Evolutionary conservation across 192 early-diverging fungal genomes (phyloP), one percentile per base, ranked within the genome.

Genomic region (Coemansia sp.): DNA sequence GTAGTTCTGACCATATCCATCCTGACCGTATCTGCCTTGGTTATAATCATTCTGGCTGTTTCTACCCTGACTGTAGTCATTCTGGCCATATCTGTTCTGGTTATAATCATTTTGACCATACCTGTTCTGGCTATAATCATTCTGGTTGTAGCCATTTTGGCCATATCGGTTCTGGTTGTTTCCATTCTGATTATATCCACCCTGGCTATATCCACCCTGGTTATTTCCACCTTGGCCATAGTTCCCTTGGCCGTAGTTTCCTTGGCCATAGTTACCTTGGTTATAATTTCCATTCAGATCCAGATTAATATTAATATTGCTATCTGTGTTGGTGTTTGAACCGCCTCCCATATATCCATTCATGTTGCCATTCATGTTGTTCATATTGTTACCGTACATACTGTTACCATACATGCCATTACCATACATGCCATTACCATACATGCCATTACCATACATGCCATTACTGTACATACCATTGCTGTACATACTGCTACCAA

Each of bases 231-330:
- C 47, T 15, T 21, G 21, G 1, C 1, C 21, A 21, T 21, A 21
- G 21, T 21, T 21, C 21, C 21, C 21, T 21, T 48, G 32, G 2
- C n/a, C n/a, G 6, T 48, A 48, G 11, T 11, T 15, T 1, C n/a
- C 47, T 15, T 48, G 11, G 47, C n/a, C n/a, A 2, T 48, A 48
- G 11, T 11, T 15, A 0, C n/a, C 47, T 15, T 48, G 11, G 47
- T n/a, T 48, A 48, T 48, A 48, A 48, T 41, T 19, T 0, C 57
- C 39, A 19, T 41, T 41, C 3, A 59, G 6, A n/a, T 59, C 39
- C 9, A 59, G 16, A 19, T 59, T 59, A 18, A 59, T 59, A 38
- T 41, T 59, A 16, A 59, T 23, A 41, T 59, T 59, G 38, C 57
- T 59, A 59, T 59, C 57, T 18, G 57, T 15, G 37, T 57, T 57